Evolutionary conservation across 129 eudicot genomes (phyloP).

Genomic region (Lactuca sativa): DNA sequence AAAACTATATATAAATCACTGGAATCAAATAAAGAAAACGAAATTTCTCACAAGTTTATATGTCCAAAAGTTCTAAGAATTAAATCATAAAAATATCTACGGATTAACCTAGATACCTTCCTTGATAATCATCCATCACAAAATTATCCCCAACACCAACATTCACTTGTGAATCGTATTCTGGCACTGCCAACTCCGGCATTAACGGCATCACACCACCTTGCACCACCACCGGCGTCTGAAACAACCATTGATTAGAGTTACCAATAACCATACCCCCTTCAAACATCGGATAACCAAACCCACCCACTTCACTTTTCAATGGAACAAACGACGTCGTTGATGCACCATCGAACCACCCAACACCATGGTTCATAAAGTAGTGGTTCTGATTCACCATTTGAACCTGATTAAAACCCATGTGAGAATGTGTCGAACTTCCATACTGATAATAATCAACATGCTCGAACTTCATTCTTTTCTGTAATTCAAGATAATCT

Average conservation of each 20-base stretch:
- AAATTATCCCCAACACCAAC: conserved; percentile 22
- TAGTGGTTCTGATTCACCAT: conserved; percentile 26
- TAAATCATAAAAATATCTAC: not conserved
- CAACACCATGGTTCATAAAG: conserved; percentile 22
- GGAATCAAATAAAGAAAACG: not conserved
- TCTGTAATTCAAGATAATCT: conserved; percentile 28
- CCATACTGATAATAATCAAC: not conserved
- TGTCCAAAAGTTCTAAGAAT: not conserved
- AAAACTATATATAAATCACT: not conserved
- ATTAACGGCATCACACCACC: conserved; percentile 15
- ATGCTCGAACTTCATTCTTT: conserved; percentile 12
- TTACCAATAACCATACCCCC: conserved; percentile 24
- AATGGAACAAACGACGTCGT: not conserved
- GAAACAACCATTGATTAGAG: conserved; percentile 20
- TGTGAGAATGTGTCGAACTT: not conserved
- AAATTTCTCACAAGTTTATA: not conserved
- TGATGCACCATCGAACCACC: conserved; percentile 13
- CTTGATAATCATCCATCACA: conserved; percentile 20
- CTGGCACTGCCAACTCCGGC: conserved; percentile 19
- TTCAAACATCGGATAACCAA: conserved; percentile 14
- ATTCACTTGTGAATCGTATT: not conserved
- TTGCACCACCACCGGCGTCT: conserved; percentile 20
- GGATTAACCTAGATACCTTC: conserved; percentile 5
- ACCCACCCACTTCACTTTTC: conserved; percentile 18
- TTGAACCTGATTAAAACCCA: conserved; percentile 9